Evolutionary conservation across 2,329 filamentous ascomycete species (phyloP).

Genomic region (Pyricularia pennisetigena): DNA sequence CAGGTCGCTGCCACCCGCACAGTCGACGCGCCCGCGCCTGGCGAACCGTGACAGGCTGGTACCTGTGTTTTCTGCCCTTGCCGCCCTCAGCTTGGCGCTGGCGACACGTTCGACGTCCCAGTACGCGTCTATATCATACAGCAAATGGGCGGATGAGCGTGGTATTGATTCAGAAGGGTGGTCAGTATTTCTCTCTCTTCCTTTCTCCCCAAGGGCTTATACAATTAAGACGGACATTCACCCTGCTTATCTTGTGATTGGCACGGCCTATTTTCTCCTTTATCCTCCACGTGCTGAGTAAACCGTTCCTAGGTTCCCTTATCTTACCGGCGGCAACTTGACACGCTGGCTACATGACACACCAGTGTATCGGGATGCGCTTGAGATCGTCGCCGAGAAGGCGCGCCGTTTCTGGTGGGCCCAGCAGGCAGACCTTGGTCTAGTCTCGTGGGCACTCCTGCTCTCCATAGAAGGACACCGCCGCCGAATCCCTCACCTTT

Average conservation of each 20-base stretch:
- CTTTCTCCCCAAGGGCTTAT: neutral
- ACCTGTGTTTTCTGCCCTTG: slow-evolving; percentile 22
- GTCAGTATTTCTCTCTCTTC: slow-evolving; percentile 13
- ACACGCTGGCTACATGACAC: slow-evolving; percentile 44
- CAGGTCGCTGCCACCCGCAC: slow-evolving; percentile 21
- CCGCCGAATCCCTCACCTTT: slow-evolving; percentile 42
- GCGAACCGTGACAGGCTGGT: slow-evolving; percentile 20
- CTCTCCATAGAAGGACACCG: slow-evolving; percentile 49
- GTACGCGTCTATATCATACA: slow-evolving; percentile 24
- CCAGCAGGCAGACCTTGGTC: slow-evolving; percentile 46
- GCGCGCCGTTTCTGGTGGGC: slow-evolving; percentile 52
- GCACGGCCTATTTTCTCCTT: neutral
- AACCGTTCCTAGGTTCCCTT: neutral
- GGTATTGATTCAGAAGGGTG: slow-evolving; percentile 18
- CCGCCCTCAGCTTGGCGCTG: slow-evolving; percentile 17
- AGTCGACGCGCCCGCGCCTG: slow-evolving; percentile 24
- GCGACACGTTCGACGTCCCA: slow-evolving; percentile 19
- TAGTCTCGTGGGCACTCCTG: slow-evolving; percentile 44
- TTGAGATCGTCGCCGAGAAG: slow-evolving; percentile 44
- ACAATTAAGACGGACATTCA: neutral
- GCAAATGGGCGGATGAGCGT: slow-evolving; percentile 26
- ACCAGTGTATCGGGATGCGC: slow-evolving; percentile 38
- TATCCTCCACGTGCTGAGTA: neutral
- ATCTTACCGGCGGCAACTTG: slow-evolving; percentile 18
- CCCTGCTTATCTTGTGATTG: neutral